A percentile compares a stretch with the other conserved stretches of the same genome.
phyloP scores from a whole-genome alignment of 257 asterid genomes.

The Solanum chmielewskii region DNA sequence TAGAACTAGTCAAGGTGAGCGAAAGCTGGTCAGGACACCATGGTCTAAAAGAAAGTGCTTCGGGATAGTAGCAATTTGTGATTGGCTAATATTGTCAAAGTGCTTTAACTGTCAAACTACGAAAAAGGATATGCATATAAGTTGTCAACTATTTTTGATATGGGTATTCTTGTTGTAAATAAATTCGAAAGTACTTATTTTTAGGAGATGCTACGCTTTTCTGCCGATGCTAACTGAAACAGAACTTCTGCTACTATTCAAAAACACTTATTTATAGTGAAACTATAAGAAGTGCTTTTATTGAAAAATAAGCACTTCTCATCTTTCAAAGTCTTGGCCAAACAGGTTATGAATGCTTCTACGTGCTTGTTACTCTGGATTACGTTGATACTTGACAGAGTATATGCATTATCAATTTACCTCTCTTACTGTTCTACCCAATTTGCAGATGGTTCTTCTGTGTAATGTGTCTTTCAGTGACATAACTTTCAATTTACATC shows the following conservation, averaged over 20 bases:
- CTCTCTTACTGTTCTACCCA: conserved; percentile 10
- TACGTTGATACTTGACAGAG: neutral
- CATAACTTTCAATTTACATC: conserved; percentile 53
- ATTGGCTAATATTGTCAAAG: too few relatives aligned
- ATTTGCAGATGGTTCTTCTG: conserved; percentile 78
- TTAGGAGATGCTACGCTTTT: neutral
- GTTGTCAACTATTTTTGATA: neutral
- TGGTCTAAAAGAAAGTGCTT: neutral
- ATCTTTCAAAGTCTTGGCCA: neutral
- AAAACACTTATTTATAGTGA: neutral
- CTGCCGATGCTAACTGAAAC: neutral
- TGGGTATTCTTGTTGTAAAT: neutral
- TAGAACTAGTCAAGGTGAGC: too few relatives aligned
- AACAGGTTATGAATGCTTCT: neutral
- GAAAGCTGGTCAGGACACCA: too few relatives aligned
- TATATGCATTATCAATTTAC: neutral
- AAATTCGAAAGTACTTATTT: neutral
- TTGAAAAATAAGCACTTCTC: neutral
- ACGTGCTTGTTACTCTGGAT: neutral
- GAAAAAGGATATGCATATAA: neutral
- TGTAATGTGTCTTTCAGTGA: conserved; percentile 79
- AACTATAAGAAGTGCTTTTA: neutral
- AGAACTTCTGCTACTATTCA: neutral
- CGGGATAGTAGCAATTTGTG: too few relatives aligned
- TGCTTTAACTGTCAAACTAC: too few relatives aligned